These are phyloP conservation scores for Lactarius hengduanensis DNA, from an alignment of 768 basidiomycete species.

Conservation along the genomic window DNA sequence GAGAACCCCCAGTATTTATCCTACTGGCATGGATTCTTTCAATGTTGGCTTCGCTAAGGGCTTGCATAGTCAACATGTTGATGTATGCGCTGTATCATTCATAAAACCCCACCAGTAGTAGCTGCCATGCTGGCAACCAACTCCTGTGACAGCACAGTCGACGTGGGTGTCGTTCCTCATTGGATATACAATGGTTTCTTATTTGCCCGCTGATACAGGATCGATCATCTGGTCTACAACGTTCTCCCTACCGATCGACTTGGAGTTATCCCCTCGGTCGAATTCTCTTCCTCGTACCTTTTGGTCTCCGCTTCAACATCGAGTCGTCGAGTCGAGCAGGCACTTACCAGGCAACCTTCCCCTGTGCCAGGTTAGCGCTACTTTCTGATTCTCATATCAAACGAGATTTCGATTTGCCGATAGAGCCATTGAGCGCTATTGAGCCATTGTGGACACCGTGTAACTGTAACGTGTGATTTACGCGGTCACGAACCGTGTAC, in stretches of 20 bases:
- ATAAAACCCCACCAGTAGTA: neutral
- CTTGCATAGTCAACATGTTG: neutral
- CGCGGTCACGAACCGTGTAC: too few relatives aligned
- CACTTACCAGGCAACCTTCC: neutral
- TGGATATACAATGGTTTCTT: neutral
- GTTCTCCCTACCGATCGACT: neutral
- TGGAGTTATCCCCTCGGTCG: neutral
- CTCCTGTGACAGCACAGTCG: neutral
- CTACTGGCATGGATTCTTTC: too few relatives aligned
- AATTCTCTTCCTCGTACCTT: neutral
- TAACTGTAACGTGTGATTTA: too few relatives aligned
- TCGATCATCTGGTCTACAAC: neutral
- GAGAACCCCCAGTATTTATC: too few relatives aligned
- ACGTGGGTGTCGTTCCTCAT: neutral
- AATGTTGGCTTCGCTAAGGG: too few relatives aligned
- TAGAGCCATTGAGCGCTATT: too few relatives aligned
- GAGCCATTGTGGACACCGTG: neutral
- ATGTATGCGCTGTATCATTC: too few relatives aligned
- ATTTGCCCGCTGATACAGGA: neutral
- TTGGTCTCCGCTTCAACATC: neutral
- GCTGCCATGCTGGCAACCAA: neutral
- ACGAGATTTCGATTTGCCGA: neutral
- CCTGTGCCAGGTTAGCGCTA: neutral
- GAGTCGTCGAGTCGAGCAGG: neutral
- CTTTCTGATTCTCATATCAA: neutral